Evolutionary conservation across 305 asterid genomes (phyloP).

Genomic region (Vinca major): DNA sequence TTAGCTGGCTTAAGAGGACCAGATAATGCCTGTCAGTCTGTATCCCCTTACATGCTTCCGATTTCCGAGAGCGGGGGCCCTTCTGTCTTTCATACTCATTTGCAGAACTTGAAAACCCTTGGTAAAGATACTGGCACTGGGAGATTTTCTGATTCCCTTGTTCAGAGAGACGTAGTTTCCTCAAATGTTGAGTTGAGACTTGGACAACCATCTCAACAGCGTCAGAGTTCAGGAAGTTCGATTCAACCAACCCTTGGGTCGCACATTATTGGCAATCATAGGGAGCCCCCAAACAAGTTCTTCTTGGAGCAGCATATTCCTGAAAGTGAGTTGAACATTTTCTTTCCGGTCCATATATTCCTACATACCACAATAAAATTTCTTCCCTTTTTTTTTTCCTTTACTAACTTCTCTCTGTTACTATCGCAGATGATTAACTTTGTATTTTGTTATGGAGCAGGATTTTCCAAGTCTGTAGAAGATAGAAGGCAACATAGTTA

Average conservation of each 20-base stretch:
- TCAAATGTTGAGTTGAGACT: constrained; percentile 50
- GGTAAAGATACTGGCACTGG: constrained; percentile 21
- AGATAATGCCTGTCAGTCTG: constrained; percentile 25
- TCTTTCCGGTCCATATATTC: neutral
- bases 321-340: constrained; percentile 17
- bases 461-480: constrained; percentile 23
- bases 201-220: constrained; percentile 42
- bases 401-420: neutral
- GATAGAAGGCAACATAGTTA: constrained; percentile 23
- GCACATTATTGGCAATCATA: constrained; percentile 19
- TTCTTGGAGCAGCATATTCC: constrained; percentile 28
- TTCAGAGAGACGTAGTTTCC: constrained; percentile 28
- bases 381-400: constrained; percentile 12
- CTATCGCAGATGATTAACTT: constrained; percentile 13
- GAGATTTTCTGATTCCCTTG: constrained; percentile 16
- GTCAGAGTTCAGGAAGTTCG: constrained; percentile 28
- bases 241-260: constrained; percentile 22
- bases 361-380: constrained; percentile 2
- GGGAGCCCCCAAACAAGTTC: constrained; percentile 21
- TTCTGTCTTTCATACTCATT: constrained; percentile 20
- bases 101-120: constrained; percentile 24
- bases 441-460: constrained; percentile 26
- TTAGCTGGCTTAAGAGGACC: constrained; percentile 21
- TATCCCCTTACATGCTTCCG: constrained; percentile 22
- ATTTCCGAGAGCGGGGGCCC: constrained; percentile 23